A percentile compares a stretch with the other conserved stretches of the same genome.
phyloP scores from a whole-genome alignment of 208 protist genomes.

The Trichomonas tenax region DNA sequence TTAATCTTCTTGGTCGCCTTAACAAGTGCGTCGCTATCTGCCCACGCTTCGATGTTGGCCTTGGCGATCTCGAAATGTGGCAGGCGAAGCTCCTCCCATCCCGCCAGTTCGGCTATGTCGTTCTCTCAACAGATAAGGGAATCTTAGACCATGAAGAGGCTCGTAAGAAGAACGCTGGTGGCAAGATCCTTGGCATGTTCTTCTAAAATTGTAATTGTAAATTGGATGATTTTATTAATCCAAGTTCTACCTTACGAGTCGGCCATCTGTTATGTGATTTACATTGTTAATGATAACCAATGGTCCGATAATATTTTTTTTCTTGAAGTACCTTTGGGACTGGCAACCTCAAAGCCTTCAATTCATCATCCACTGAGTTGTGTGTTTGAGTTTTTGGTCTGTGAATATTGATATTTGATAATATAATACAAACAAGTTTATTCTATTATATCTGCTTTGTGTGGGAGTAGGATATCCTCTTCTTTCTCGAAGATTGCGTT shows the following conservation, averaged over 20 bases:
- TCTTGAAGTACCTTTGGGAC: neutral
- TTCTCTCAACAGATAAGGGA: constrained; percentile 97
- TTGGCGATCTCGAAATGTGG: constrained; percentile 93
- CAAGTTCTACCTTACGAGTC: neutral
- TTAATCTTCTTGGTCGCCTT: constrained; percentile 97
- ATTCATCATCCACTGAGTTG: neutral
- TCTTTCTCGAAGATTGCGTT: neutral
- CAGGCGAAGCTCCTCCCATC: constrained; percentile 94
- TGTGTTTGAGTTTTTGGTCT: too few species aligned
- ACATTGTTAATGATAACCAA: neutral
- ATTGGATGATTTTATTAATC: neutral
- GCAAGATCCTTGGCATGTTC: constrained; percentile 99
- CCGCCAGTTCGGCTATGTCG: constrained; percentile 98
- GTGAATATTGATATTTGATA: neutral
- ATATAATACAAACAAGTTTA: neutral
- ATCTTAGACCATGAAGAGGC: constrained; percentile 99
- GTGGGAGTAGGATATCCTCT: neutral
- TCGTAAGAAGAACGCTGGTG: constrained; percentile 88
- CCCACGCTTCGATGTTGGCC: constrained; percentile 47
- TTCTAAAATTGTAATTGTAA: constrained; percentile 65
- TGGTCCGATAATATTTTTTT: neutral
- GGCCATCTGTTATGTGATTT: neutral
- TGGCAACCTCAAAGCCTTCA: neutral
- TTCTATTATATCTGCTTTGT: neutral
- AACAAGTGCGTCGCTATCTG: constrained; percentile 99